Percentiles rank a stretch among this genome's conserved stretches.
Conservation (phyloP, 176 grass and related monocot genomes). For the Musa beccarii region DNA sequence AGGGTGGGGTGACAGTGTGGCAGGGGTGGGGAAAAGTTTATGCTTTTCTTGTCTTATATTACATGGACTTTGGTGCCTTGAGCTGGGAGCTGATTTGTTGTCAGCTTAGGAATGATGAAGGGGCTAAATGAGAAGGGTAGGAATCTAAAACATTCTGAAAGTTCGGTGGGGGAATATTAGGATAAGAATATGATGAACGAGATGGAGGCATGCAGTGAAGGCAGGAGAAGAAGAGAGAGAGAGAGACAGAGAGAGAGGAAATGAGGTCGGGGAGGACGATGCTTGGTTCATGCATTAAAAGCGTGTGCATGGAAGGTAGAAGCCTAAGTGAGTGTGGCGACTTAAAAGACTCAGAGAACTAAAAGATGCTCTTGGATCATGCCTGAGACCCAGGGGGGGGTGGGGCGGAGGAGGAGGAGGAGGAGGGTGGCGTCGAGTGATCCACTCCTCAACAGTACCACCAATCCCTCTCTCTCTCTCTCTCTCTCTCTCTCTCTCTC, state of each 20-base stretch:
- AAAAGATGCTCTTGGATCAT: slow-evolving; percentile 9
- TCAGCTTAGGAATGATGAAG: slow-evolving; percentile 28
- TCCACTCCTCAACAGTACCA: slow-evolving; percentile 3
- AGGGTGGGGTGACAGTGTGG: slow-evolving; percentile 27
- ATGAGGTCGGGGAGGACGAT: background rate
- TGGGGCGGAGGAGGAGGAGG: background rate
- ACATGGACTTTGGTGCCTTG: slow-evolving; percentile 13
- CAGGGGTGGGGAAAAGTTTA: slow-evolving; percentile 18
- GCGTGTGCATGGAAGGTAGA: background rate
- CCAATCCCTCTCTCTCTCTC: background rate
- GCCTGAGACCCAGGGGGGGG: background rate
- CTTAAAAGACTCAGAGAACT: background rate
- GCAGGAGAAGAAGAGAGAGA: background rate
- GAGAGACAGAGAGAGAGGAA: background rate
- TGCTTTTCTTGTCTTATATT: slow-evolving; percentile 21
- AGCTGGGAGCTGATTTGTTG: slow-evolving; percentile 14
- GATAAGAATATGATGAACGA: background rate
- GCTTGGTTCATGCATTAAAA: background rate
- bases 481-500: background rate
- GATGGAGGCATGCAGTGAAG: background rate
- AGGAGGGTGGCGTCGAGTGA: background rate
- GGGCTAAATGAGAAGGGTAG: slow-evolving; percentile 34
- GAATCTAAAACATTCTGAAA: slow-evolving; percentile 93
- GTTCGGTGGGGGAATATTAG: slow-evolving; percentile 28
- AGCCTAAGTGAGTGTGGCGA: background rate